Evolutionary conservation across 2,329 filamentous ascomycete genomes (phyloP).

Genomic region (Ophiostoma perfectum): DNA sequence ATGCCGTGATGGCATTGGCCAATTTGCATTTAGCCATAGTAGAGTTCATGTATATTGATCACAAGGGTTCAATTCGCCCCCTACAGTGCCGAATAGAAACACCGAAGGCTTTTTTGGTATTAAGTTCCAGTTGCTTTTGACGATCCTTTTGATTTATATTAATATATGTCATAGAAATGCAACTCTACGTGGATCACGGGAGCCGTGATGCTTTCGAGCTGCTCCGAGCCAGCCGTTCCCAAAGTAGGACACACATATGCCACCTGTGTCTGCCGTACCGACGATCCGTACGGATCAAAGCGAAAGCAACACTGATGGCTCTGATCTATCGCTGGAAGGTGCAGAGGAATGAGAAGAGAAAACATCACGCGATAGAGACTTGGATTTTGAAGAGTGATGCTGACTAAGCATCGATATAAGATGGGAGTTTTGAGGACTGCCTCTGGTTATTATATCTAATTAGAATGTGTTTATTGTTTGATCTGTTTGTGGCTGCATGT

Average conservation of each 20-base stretch:
- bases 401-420: too few relatives aligned
- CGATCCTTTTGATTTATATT: neutral
- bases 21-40: neutral
- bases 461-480: too few relatives aligned
- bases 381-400: too few relatives aligned
- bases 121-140: neutral
- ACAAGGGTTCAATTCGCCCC: neutral
- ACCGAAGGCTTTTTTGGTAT: too few relatives aligned
- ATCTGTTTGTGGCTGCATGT: too few relatives aligned
- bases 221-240: neutral
- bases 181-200: slow-evolving; percentile 1
- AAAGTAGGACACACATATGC: neutral
- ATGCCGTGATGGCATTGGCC: neutral
- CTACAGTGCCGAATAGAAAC: neutral
- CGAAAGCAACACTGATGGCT: too few relatives aligned
- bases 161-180: neutral
- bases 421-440: too few relatives aligned
- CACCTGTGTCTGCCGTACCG: neutral
- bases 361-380: too few relatives aligned
- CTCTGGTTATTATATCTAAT: too few relatives aligned
- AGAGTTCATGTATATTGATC: neutral
- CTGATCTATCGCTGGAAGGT: neutral
- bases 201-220: neutral
- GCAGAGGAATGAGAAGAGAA: too few relatives aligned
- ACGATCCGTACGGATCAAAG: neutral